Evolutionary conservation across 2,329 filamentous ascomycete species (phyloP).

Genomic region (Colletotrichum graminicola): DNA sequence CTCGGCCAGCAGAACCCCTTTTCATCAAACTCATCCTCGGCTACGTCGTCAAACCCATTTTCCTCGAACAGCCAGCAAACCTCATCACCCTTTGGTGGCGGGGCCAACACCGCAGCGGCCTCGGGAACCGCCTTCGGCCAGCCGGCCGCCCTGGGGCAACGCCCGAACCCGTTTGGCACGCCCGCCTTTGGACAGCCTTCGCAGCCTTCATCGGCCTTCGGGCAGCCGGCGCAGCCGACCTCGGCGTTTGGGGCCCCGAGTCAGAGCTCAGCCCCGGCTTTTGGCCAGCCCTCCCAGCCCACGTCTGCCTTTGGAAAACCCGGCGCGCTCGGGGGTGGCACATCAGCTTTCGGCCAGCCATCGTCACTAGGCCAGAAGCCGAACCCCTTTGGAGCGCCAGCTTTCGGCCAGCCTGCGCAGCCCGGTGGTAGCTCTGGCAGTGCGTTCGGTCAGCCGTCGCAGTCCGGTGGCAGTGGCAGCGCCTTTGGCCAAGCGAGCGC

Average conservation of each 20-base stretch:
- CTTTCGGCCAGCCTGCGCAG: conserved; percentile 43
- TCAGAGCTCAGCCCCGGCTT: conserved; percentile 48
- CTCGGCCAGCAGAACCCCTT: conserved; percentile 52
- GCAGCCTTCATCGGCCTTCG: conserved; percentile 51
- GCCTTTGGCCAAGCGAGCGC: conserved; percentile 55
- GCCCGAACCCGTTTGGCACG: conserved; percentile 50
- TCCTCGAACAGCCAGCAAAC: conserved; percentile 23
- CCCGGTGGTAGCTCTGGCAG: conserved; percentile 19
- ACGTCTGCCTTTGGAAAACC: conserved; percentile 51
- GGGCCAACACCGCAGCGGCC: conserved; percentile 49
- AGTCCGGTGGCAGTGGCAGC: conserved; percentile 29
- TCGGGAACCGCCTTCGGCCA: conserved; percentile 49
- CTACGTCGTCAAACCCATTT: conserved; percentile 38
- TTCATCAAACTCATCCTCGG: conserved; percentile 47
- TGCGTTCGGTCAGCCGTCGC: conserved; percentile 52
- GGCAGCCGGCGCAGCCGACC: conserved; percentile 51
- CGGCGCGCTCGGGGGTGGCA: conserved; percentile 43
- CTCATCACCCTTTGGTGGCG: conserved; percentile 53
- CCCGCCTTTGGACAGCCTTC: conserved; percentile 55
- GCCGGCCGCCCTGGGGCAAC: conserved; percentile 46
- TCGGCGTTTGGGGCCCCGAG: conserved; percentile 53
- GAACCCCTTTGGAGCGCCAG: conserved; percentile 47
- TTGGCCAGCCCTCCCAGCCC: conserved; percentile 53
- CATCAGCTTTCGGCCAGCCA: conserved; percentile 53
- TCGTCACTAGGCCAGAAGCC: conserved; percentile 51